Percentiles rank a stretch among this genome's conserved stretches.
Evolutionary conservation across 2,329 filamentous ascomycete species (phyloP).

Genomic region (Phyllosticta paracitricarpa): DNA sequence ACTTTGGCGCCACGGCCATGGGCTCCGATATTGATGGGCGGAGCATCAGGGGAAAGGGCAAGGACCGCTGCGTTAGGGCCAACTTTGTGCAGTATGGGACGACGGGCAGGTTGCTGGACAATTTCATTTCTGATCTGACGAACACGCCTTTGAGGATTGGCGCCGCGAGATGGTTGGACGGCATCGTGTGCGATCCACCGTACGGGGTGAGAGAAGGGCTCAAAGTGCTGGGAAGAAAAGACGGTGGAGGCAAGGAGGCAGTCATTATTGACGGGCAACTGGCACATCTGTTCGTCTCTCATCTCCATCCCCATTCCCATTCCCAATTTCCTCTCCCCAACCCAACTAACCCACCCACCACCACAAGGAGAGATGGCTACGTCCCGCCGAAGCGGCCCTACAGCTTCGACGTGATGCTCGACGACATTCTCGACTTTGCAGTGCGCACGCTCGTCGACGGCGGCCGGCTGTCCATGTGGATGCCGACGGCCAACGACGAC

Average conservation of each 20-base stretch:
- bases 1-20: slow-evolving; percentile 75
- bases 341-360: slow-evolving; percentile 2
- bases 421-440: slow-evolving; percentile 80
- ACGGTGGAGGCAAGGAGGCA: slow-evolving; percentile 42
- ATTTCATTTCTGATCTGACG: slow-evolving; percentile 78
- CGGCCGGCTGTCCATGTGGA: slow-evolving; percentile 87
- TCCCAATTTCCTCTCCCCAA: neutral
- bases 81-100: slow-evolving; percentile 84
- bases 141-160: slow-evolving; percentile 61
- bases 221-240: slow-evolving; percentile 70
- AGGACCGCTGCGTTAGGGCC: slow-evolving; percentile 45
- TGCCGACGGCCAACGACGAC: slow-evolving; percentile 63
- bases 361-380: slow-evolving; percentile 50
- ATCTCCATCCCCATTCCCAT: neutral
- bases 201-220: slow-evolving; percentile 92
- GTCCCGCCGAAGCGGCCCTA: slow-evolving; percentile 87
- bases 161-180: slow-evolving; percentile 57
- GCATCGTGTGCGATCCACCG: slow-evolving; percentile 89
- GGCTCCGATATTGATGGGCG: slow-evolving; percentile 92
- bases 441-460: slow-evolving; percentile 64
- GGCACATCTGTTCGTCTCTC: slow-evolving; percentile 51
- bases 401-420: slow-evolving; percentile 79
- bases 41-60: slow-evolving; percentile 61
- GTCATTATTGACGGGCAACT: slow-evolving; percentile 60
- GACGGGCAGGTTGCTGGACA: slow-evolving; percentile 56